Conservation (phyloP, 202 grass and related monocot genomes). For the Hordeum pubiflorum region DNA sequence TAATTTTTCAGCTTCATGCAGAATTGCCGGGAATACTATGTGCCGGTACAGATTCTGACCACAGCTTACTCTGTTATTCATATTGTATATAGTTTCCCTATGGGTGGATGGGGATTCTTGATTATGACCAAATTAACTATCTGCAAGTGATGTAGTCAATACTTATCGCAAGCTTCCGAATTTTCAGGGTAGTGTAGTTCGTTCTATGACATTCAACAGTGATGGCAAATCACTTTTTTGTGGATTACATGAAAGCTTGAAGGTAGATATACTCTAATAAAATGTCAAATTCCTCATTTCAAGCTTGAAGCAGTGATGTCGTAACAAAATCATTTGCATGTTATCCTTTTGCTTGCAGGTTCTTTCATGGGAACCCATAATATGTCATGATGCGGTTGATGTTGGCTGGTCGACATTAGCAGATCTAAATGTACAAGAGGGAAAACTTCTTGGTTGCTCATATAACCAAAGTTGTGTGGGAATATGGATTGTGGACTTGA, state of each 20-base stretch:
- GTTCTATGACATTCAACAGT: slow-evolving; percentile 81
- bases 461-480: slow-evolving; percentile 89
- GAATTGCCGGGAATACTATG: slow-evolving; percentile 38
- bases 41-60: slow-evolving; percentile 22
- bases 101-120: slow-evolving; percentile 3
- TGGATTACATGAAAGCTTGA: slow-evolving; percentile 88
- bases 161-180: slow-evolving; percentile 2
- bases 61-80: not conserved
- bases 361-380: slow-evolving; percentile 86
- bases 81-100: slow-evolving; percentile 4
- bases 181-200: slow-evolving; percentile 71
- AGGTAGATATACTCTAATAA: slow-evolving; percentile 40
- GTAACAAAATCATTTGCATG: not conserved
- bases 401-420: slow-evolving; percentile 84
- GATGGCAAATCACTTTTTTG: slow-evolving; percentile 81
- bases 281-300: not conserved
- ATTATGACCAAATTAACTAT: not conserved
- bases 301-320: not conserved
- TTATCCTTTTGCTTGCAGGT: slow-evolving; percentile 46
- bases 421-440: slow-evolving; percentile 75
- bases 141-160: slow-evolving; percentile 15
- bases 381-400: slow-evolving; percentile 73
- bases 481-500: slow-evolving; percentile 80
- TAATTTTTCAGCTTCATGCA: slow-evolving; percentile 37
- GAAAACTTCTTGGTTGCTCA: slow-evolving; percentile 94